Evolutionary conservation across 2,329 filamentous ascomycete species (phyloP).

Genomic region (Metarhizium album): DNA sequence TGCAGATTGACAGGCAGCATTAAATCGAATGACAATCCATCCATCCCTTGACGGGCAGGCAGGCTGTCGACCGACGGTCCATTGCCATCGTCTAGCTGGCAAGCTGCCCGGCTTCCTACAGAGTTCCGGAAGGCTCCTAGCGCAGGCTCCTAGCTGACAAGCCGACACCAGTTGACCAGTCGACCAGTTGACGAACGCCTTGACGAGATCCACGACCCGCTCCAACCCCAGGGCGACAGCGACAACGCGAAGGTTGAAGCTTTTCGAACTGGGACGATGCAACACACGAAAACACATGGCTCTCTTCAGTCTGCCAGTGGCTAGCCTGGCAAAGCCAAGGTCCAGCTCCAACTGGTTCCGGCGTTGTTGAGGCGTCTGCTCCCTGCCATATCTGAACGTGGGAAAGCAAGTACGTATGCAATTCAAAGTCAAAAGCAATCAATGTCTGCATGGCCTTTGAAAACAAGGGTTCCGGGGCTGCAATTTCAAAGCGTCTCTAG

Average conservation of each 20-base stretch:
- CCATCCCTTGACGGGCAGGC: background rate
- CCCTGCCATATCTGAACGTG: background rate
- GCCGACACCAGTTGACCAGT: background rate
- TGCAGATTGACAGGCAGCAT: background rate
- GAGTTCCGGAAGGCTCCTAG: background rate
- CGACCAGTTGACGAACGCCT: no score
- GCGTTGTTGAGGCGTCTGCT: background rate
- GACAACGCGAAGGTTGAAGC: background rate
- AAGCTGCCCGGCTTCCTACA: background rate
- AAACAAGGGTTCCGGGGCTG: background rate
- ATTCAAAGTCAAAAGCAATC: no score
- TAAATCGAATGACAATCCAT: background rate
- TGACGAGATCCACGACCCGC: constrained; percentile 3
- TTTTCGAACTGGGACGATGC: background rate
- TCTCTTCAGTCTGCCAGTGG: background rate
- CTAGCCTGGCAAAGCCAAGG: background rate
- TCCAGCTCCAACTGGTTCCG: background rate
- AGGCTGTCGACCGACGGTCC: background rate
- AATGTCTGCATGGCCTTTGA: background rate
- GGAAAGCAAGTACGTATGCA: no score
- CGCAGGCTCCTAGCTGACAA: background rate
- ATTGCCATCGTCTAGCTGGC: background rate
- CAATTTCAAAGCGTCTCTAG: background rate
- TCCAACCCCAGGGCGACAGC: background rate
- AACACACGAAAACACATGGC: background rate